Evolutionary conservation across 768 basidiomycete species (phyloP).

Genomic region (Hygrocybe coccinea): DNA sequence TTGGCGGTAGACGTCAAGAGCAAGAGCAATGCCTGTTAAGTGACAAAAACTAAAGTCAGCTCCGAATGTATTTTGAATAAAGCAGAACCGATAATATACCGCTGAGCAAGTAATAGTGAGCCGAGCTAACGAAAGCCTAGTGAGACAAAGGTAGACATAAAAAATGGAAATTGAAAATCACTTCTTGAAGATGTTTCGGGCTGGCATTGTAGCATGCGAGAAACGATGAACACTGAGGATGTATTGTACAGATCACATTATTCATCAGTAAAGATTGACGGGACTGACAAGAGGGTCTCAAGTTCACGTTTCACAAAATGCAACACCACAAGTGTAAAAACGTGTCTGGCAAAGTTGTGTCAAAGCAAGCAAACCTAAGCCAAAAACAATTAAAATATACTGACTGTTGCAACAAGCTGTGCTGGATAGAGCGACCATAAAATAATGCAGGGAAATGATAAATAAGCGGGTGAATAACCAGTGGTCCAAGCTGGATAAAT

Average conservation of each 20-base stretch:
- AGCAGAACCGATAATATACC: constrained; percentile 37
- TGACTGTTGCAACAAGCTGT: constrained; percentile 75
- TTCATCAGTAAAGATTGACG: not conserved
- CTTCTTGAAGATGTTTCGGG: constrained; percentile 86
- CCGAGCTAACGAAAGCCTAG: constrained; percentile 50
- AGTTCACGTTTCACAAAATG: constrained; percentile 92
- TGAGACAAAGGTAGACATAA: not conserved
- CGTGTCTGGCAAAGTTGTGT: constrained; percentile 38
- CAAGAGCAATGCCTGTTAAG: constrained; percentile 64
- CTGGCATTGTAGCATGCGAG: constrained; percentile 92
- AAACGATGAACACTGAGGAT: constrained; percentile 79
- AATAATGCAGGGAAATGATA: constrained; percentile 66
- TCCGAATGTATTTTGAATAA: not conserved
- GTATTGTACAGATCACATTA: not conserved
- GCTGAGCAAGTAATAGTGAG: constrained; percentile 81
- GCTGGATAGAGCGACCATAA: constrained; percentile 66
- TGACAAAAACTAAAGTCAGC: not conserved
- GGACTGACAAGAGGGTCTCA: constrained; percentile 80
- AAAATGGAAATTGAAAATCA: constrained; percentile 24
- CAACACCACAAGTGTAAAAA: constrained; percentile 68
- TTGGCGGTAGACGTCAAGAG: constrained; percentile 68
- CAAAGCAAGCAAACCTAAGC: not conserved
- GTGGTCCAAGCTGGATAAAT: constrained; percentile 65
- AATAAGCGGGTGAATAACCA: constrained; percentile 82
- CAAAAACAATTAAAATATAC: constrained; percentile 11